Evolutionary conservation across 768 basidiomycete species (phyloP).

Genomic region (Podaxis sp.): DNA sequence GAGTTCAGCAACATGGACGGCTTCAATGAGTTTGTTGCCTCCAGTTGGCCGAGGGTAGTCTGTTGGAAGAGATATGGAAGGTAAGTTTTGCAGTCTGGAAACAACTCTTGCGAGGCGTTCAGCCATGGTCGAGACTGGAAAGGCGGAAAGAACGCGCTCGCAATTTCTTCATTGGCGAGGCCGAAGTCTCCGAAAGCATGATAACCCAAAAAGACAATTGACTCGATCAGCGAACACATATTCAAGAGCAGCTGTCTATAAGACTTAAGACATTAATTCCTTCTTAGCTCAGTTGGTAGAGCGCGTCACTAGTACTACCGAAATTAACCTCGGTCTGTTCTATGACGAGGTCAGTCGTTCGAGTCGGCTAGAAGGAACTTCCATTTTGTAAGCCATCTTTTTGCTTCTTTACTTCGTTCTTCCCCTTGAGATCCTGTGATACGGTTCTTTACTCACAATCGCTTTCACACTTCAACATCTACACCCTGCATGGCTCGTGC

Average conservation of each 20-base stretch:
- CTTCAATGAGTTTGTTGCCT: slow-evolving; percentile 79
- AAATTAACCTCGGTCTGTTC: too few species aligned
- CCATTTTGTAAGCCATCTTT: too few species aligned
- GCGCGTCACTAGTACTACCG: slow-evolving; percentile 62
- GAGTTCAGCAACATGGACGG: slow-evolving; percentile 70
- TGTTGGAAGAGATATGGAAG: slow-evolving; percentile 89
- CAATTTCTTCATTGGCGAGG: background rate
- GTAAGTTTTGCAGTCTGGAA: slow-evolving; percentile 72
- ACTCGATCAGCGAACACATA: slow-evolving; percentile 12
- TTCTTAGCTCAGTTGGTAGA: slow-evolving; percentile 38
- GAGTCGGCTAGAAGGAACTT: slow-evolving; percentile 47
- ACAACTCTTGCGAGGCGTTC: slow-evolving; percentile 58
- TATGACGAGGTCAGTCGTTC: slow-evolving; percentile 71
- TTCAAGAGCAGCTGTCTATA: too few species aligned
- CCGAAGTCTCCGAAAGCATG: slow-evolving; percentile 1
- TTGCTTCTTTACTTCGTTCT: too few species aligned
- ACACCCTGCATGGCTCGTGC: too few species aligned
- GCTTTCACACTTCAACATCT: too few species aligned
- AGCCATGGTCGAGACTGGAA: slow-evolving; percentile 31
- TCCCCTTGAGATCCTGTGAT: too few species aligned
- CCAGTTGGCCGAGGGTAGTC: slow-evolving; percentile 89
- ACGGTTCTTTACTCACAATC: too few species aligned
- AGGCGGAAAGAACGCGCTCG: background rate
- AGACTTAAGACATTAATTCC: too few species aligned
- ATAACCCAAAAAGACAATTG: slow-evolving; percentile 18